A percentile compares a stretch with the other conserved stretches of the same genome.
These are phyloP conservation scores for Paramecium sexaurelia DNA, from an alignment of 73 alveolate species.

Conservation along the genomic window DNA sequence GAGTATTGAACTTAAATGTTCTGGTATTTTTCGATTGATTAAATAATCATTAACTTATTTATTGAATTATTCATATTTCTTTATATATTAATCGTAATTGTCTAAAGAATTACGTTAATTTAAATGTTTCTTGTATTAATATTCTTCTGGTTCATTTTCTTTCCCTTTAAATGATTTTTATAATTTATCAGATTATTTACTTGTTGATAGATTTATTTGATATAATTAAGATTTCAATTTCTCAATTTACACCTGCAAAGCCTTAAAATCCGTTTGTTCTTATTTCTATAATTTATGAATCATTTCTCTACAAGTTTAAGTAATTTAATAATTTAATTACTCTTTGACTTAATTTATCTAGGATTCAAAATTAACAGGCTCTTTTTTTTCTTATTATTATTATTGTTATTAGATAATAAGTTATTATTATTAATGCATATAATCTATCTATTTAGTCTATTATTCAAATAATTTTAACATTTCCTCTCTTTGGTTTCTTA, in stretches of 20 bases:
- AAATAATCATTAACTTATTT: conserved; percentile 40
- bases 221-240: not conserved
- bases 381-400: not conserved
- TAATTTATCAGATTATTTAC: not conserved
- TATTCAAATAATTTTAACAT: not conserved
- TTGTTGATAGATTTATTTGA: not conserved
- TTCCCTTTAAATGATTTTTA: not conserved
- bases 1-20: not conserved
- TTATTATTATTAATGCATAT: not conserved
- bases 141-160: conserved; percentile 10
- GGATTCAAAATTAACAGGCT: not conserved
- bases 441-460: not conserved
- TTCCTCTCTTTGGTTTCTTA: conserved; percentile 30
- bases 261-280: conserved; percentile 3
- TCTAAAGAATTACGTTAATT: not conserved
- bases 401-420: not conserved
- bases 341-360: not conserved
- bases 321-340: not conserved
- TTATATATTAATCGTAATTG: conserved; percentile 27
- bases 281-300: not conserved
- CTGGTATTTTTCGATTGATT: conserved; percentile 39
- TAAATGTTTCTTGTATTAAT: not conserved
- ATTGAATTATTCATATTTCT: conserved; percentile 39
- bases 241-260: not conserved
- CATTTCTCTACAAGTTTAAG: conserved; percentile 28